Evolutionary conservation across 805 yeast species (phyloP).

Genomic region (Pichia ethanolica): DNA sequence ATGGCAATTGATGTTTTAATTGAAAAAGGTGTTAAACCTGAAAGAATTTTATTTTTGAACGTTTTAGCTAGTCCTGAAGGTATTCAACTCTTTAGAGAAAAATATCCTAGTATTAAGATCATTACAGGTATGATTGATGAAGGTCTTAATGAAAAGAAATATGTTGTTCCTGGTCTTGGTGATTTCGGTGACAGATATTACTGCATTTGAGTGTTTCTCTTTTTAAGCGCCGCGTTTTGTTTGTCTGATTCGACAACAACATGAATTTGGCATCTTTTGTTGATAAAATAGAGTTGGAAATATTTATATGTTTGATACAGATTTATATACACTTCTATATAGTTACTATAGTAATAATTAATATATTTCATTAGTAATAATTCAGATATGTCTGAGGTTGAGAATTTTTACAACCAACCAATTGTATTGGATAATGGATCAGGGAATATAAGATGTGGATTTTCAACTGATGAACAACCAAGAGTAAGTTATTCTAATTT

Average conservation of each 20-base stretch:
- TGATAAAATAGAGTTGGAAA: too few relatives aligned
- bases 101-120: conserved; percentile 78
- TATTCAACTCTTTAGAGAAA: conserved; percentile 63
- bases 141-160: conserved; percentile 75
- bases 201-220: conserved; percentile 48
- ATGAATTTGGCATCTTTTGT: too few relatives aligned
- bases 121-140: conserved; percentile 93
- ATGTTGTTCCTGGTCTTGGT: conserved; percentile 91
- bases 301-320: too few relatives aligned
- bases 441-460: conserved; percentile 79
- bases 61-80: conserved; percentile 95
- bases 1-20: conserved; percentile 93
- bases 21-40: conserved; percentile 78
- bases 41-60: conserved; percentile 83
- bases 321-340: too few relatives aligned
- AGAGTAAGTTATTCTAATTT: conserved; percentile 53
- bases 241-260: not conserved
- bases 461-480: conserved; percentile 88
- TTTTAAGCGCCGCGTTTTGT: not conserved
- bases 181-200: conserved; percentile 98
- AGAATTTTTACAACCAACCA: conserved; percentile 53
- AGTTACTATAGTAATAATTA: too few relatives aligned
- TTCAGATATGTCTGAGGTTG: conserved; percentile 2
- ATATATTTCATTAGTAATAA: too few relatives aligned
- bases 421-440: conserved; percentile 81